Percentiles rank a stretch among this genome's conserved stretches.
Evolutionary conservation across 495 filamentous ascomycete species (phyloP).

Genomic region (Xylaria sp.): DNA sequence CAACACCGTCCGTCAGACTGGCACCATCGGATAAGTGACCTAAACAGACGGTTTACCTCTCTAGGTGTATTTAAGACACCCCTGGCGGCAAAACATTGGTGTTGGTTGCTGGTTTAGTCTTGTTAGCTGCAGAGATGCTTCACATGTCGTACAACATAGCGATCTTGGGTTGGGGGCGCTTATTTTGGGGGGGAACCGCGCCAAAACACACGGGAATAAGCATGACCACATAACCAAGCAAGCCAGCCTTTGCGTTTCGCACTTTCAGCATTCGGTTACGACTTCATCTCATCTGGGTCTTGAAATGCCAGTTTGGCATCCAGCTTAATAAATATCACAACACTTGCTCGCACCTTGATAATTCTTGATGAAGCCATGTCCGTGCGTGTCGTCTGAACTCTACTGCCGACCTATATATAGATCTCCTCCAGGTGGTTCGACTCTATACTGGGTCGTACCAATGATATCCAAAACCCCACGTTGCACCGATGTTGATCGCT

Average conservation of each 20-base stretch:
- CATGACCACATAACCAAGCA: neutral
- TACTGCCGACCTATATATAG: neutral
- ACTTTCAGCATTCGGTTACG: neutral
- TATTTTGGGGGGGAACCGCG: neutral
- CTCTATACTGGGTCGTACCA: neutral
- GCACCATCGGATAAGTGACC: slow-evolving; percentile 8
- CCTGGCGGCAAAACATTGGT: neutral
- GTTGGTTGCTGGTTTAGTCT: neutral
- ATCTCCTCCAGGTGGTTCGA: neutral
- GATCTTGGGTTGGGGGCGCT: neutral
- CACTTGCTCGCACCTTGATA: neutral
- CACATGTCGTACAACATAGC: neutral
- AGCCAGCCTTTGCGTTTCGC: neutral
- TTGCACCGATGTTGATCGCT: neutral
- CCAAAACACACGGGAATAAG: neutral
- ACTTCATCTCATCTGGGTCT: neutral
- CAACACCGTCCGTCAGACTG: slow-evolving; percentile 16
- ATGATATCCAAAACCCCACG: neutral
- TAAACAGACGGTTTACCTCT: neutral
- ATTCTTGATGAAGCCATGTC: neutral
- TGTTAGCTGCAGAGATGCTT: slow-evolving; percentile 12
- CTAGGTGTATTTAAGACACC: too few species aligned
- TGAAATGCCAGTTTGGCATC: neutral
- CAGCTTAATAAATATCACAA: slow-evolving; percentile 9
- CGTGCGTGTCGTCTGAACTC: neutral